Percentiles rank a stretch among this genome's conserved stretches.
phyloP scores from a whole-genome alignment of 768 basidiomycete genomes.

The Mycena albidolilacea region DNA sequence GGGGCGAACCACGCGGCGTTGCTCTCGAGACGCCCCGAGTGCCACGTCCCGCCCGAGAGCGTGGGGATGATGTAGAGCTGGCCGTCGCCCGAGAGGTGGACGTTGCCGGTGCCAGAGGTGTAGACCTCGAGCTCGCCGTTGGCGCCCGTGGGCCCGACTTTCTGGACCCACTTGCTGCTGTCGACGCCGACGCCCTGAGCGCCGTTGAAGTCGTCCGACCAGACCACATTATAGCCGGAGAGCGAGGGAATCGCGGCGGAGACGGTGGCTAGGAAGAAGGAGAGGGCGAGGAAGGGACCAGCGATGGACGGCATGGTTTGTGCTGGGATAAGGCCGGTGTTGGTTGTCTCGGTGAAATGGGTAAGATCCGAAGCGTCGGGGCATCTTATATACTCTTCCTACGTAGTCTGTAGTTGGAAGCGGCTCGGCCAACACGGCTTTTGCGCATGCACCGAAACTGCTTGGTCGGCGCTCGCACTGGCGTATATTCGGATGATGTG shows the following conservation, averaged over 20 bases:
- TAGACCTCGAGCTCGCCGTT: background rate
- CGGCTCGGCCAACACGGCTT: too few species aligned
- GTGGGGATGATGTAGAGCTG: background rate
- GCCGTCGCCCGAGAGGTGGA: background rate
- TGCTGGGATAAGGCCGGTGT: background rate
- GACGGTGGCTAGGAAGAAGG: background rate
- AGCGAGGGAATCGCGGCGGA: background rate
- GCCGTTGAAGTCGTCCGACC: constrained; percentile 12
- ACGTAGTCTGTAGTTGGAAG: too few species aligned
- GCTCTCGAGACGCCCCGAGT: constrained; percentile 7
- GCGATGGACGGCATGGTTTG: background rate
- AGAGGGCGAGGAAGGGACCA: background rate
- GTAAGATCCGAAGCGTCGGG: too few species aligned
- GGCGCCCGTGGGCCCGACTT: background rate
- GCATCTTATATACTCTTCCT: too few species aligned
- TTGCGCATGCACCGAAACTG: too few species aligned
- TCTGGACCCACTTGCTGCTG: background rate
- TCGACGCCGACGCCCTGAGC: background rate
- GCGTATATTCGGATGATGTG: too few species aligned
- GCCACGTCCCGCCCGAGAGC: background rate
- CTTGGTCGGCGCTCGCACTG: too few species aligned
- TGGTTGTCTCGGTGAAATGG: background rate
- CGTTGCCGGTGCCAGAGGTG: background rate
- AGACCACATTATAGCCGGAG: background rate
- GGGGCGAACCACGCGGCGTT: background rate